Evolutionary conservation across 352 stramenopile genomes (phyloP).

Genomic region (Phytophthora brassicae): DNA sequence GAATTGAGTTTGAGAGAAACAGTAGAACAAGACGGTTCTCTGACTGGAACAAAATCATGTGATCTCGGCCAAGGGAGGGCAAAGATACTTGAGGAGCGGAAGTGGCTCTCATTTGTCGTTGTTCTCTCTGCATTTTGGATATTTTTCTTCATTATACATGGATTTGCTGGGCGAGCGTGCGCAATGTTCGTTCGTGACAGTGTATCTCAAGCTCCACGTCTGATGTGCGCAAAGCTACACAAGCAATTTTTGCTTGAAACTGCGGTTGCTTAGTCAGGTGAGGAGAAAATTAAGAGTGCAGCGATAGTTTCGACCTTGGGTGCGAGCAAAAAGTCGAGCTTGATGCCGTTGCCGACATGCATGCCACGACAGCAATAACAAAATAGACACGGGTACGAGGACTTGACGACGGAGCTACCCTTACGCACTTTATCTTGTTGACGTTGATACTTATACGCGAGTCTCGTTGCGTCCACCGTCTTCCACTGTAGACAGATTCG

Average conservation of each 20-base stretch:
- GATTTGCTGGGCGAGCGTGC: slow-evolving; percentile 34
- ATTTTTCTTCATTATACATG: slow-evolving; percentile 45
- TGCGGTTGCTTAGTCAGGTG: slow-evolving; percentile 19
- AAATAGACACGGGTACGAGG: slow-evolving; percentile 39
- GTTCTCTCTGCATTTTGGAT: slow-evolving; percentile 47
- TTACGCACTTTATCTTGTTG: slow-evolving; percentile 11
- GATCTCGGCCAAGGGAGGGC: slow-evolving; percentile 17
- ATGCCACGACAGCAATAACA: slow-evolving; percentile 36
- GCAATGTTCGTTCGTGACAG: slow-evolving; percentile 20
- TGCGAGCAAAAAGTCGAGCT: slow-evolving; percentile 18
- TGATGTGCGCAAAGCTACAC: slow-evolving; percentile 7
- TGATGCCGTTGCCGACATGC: slow-evolving; percentile 20
- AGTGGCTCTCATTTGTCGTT: slow-evolving; percentile 28
- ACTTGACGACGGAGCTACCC: slow-evolving; percentile 20
- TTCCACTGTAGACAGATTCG: slow-evolving; percentile 44
- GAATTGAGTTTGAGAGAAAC: slow-evolving; percentile 34
- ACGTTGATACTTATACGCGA: slow-evolving; percentile 32
- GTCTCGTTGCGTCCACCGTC: slow-evolving; percentile 52
- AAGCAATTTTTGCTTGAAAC: slow-evolving; percentile 18
- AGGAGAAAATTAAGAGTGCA: slow-evolving; percentile 28
- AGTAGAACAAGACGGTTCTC: slow-evolving; percentile 29
- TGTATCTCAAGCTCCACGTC: slow-evolving; percentile 25
- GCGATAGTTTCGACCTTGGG: slow-evolving; percentile 19
- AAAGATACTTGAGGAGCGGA: slow-evolving; percentile 20
- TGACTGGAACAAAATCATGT: slow-evolving; percentile 25